A percentile compares a stretch with the other conserved stretches of the same genome.
Conservation (phyloP, 768 basidiomycete genomes). For the Macrolepiota dolichaula region DNA sequence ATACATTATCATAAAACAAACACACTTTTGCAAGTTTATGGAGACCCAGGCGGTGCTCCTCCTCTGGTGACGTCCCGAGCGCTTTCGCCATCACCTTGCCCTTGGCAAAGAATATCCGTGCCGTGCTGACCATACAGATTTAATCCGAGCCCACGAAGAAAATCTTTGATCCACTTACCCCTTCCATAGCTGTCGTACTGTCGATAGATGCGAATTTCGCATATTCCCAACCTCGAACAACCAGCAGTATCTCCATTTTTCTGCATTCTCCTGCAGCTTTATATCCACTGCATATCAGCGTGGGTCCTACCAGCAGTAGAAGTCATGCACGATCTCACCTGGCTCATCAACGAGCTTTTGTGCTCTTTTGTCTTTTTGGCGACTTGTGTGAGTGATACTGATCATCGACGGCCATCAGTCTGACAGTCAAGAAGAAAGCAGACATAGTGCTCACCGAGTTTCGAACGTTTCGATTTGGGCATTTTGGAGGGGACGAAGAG, state of each 20-base stretch:
- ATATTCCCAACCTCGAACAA: slow-evolving; percentile 93
- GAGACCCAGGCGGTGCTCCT: slow-evolving; percentile 79
- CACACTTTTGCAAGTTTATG: slow-evolving; percentile 76
- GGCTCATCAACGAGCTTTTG: slow-evolving; percentile 78
- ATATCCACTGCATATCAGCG: slow-evolving; percentile 2
- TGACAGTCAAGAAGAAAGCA: background rate
- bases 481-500: slow-evolving; percentile 40
- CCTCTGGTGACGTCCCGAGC: slow-evolving; percentile 81
- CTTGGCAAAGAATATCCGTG: slow-evolving; percentile 86
- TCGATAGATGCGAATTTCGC: slow-evolving; percentile 93
- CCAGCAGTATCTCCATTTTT: slow-evolving; percentile 96
- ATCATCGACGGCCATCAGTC: slow-evolving; percentile 1
- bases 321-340: slow-evolving; percentile 43
- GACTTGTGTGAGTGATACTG: slow-evolving; percentile 93
- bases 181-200: slow-evolving; percentile 91
- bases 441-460: slow-evolving; percentile 62
- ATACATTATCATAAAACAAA: slow-evolving; percentile 6
- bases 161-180: slow-evolving; percentile 47
- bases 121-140: slow-evolving; percentile 49
- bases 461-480: slow-evolving; percentile 88
- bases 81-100: slow-evolving; percentile 94
- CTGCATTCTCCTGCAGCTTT: slow-evolving; percentile 78
- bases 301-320: background rate
- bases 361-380: slow-evolving; percentile 90
- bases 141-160: background rate